Conservation (phyloP, 1,284 basidiomycete species). For the Tilletia indica region DNA sequence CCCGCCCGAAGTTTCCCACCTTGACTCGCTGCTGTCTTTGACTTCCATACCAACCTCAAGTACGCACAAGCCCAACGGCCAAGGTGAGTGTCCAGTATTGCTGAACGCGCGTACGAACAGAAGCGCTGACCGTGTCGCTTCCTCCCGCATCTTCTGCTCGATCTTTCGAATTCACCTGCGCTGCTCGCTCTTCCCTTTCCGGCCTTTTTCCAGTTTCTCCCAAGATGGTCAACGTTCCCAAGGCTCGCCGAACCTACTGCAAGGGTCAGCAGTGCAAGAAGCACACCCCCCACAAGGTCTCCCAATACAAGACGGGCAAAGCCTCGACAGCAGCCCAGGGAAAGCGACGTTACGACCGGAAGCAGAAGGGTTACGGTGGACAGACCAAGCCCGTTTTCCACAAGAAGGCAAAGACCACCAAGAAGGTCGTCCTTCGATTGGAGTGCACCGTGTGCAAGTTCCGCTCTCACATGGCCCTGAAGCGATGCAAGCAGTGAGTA, state of each 20-base stretch:
- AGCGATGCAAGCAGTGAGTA: constrained; percentile 90
- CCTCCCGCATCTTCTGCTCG: neutral
- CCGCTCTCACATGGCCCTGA: constrained; percentile 73
- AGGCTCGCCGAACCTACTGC: constrained; percentile 72
- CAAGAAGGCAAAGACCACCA: constrained; percentile 87
- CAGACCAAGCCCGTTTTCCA: constrained; percentile 99
- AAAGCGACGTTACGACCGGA: constrained; percentile 97
- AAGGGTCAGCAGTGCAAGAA: constrained; percentile 98
- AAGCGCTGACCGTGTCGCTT: neutral
- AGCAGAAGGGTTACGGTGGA: constrained; percentile 99
- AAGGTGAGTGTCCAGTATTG: too few relatives aligned
- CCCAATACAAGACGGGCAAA: constrained; percentile 58
- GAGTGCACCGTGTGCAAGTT: constrained; percentile 99
- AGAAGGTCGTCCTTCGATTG: constrained; percentile 97
- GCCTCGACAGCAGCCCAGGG: constrained; percentile 72
- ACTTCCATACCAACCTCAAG: too few relatives aligned
- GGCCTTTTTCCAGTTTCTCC: constrained; percentile 1
- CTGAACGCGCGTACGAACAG: too few relatives aligned
- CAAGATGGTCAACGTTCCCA: constrained; percentile 58
- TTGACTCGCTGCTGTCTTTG: neutral
- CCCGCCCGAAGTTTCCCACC: neutral
- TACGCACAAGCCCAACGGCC: too few relatives aligned
- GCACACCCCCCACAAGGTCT: constrained; percentile 69
- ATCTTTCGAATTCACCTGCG: neutral
- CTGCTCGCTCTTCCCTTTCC: neutral